Evolutionary conservation across 108 stramenopile genomes (phyloP), one percentile per base, ranked within the genome.

Genomic region (Conticribra guillardii): DNA sequence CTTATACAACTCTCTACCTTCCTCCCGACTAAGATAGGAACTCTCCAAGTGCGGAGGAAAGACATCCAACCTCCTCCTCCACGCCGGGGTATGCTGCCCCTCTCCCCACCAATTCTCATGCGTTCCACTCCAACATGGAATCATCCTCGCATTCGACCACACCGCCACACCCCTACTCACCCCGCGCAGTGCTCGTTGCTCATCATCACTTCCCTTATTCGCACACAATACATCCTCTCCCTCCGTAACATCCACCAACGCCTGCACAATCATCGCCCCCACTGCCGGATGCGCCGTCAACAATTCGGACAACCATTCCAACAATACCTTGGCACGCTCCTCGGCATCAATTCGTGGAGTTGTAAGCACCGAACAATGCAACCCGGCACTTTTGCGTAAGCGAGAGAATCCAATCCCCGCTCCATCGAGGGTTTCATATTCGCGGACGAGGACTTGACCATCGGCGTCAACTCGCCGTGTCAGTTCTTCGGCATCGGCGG

Each of bases 391-490:
- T 53, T 67, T 55, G 18, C 91, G 90, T 17, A 95, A 68, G 23
- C 84, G 70, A 28, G 74, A 59, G 67, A 82, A 94, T 29, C 94
- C 94, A 44, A 78, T 73, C 54, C 90, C 76, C 2, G 91, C 91
- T 22, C 76, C 64, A n/a, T 76, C 53, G n/a, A 90, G 45, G 3
- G 83, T 81, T 26, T 71, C 58, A 59, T 80, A 95, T 11, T 37
- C 62, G 28, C 86, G 87, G 22, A 92, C 89, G 9, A 77, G 54
- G 29, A 95, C 91, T 72, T 92, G 91, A 16, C 94, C 94, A 64
- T 95, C 89, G 27, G 87, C 61, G 63, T 95, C 91, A 8, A 95
- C 94, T 52, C 84, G 85, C 22, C 88, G 88, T 2, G 94, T 95
- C 68, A 90, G 84, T 26, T 83, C 74, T 4, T 66, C 73, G 33